Evolutionary conservation across 73 alveolate species (phyloP), one percentile per base, ranked within the genome.

Genomic region (Paramecium sexaurelia): DNA sequence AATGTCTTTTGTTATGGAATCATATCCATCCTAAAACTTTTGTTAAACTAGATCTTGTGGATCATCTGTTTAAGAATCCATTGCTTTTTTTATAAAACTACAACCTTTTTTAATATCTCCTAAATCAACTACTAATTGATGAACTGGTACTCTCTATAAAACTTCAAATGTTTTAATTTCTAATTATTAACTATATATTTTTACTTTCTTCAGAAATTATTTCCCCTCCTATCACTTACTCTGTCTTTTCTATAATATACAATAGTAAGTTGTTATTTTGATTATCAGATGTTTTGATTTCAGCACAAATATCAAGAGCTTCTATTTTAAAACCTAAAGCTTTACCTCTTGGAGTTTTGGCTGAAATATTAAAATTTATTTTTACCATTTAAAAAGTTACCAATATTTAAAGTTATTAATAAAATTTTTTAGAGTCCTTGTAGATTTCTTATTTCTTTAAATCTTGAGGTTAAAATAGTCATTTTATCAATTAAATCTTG

Each of bases 311-410:
- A 7, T 78, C 90, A 22, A 78, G 17, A 17, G 55, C 90, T 6
- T 78, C 90, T 17, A 78, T 78, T 43, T 78, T 78, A 45, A 78
- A 78, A 8, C 75, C 90, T 24, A 29, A 24, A 11, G 90, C 90
- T 19, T 15, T 78, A 3, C 90, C 90, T 26, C 73, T 3, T 17
- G 43, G 40, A 40, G 68, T 78, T 15, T 39, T 29, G 9, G 75
- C 90, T 78, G 9, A 40, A 96, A 93, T 68, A 84, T 35, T 73
- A 5, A 24, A 29, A 61, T 26, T 7, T 22, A 24, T 13, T 3
- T 17, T 0, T 78, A 78, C 90, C 90, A 78, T 78, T 78, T 39
- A 78, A 7, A 33, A 78, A 78, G n/a, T 78, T 78, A 11, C 90
- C 90, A 19, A 45, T 33, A 24, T 17, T 45, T 47, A 78, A 78